Evolutionary conservation across 2,329 filamentous ascomycete species (phyloP), one percentile per base, ranked within the genome.

Genomic region (Tolypocladium album): DNA sequence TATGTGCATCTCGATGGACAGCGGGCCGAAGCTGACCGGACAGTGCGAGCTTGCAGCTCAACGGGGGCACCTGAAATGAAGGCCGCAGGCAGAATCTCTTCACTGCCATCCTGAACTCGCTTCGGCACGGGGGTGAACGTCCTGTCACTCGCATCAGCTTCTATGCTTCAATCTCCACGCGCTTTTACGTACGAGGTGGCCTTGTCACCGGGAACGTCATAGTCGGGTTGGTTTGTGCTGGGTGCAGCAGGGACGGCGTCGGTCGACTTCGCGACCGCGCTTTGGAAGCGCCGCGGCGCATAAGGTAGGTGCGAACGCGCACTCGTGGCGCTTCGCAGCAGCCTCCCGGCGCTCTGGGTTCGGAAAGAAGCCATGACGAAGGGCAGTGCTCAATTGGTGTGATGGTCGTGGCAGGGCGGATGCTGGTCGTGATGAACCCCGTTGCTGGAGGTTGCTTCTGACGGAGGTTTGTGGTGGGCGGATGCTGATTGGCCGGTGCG

Each of bases 51-150:
- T 79, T 99, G 92, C 22, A 99, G 84, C 73, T 99, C 95, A 60
- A 92, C 84, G 38, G 94, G 95, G 55, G 94, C 94, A 57, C 93
- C 94, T 4, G 94, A 97, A 39, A 97, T 81, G 36, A 94, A 84
- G 62, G 92, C 91, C 34, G 93, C 94, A 58, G 92, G 85, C 50
- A 94, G 82, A 61, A 85, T 78, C 4, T 88, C 84, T 77, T 97
- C 93, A 71, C 88, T 95, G 69, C 92, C 94, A 71, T 96, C 88
- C 83, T 96, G 91, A 62, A 97, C 83, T 65, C 87, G 83, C 79
- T 89, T 92, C 61, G 94, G 93, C 27, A 97, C 86, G 24, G 93
- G 94, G 1, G 93, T 96, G 76, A 90, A 99, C 71, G 86, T 87
- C 62, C 93, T 97, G 70, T 55, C 20, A 38, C 22, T 8, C 1